Percentiles rank a stretch among this genome's conserved stretches.
phyloP scores from a whole-genome alignment of 768 basidiomycete species.

The Boletus pseudo-olivaceus region DNA sequence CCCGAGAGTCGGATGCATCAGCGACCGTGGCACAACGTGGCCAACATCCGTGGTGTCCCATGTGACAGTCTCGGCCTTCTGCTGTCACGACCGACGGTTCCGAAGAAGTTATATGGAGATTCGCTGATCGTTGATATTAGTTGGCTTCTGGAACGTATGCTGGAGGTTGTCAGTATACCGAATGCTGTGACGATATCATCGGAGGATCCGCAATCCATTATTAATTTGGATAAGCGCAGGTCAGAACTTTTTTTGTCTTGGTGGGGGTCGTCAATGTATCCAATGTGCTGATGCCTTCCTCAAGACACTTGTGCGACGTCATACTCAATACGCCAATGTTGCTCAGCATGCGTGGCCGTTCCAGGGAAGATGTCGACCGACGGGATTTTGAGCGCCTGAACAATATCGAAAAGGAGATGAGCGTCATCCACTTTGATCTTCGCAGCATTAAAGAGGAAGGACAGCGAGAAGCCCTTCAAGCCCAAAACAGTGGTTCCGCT shows the following conservation, averaged over 20 bases:
- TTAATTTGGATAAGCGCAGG: slow-evolving; percentile 85
- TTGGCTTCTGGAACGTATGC: slow-evolving; percentile 78
- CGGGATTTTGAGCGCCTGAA: slow-evolving; percentile 74
- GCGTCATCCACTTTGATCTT: slow-evolving; percentile 60
- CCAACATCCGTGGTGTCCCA: slow-evolving; percentile 53
- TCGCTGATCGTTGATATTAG: slow-evolving; percentile 71
- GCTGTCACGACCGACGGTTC: slow-evolving; percentile 48
- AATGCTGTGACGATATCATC: slow-evolving; percentile 58
- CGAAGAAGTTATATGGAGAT: slow-evolving; percentile 43
- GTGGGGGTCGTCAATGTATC: not conserved
- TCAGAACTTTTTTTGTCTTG: slow-evolving; percentile 28
- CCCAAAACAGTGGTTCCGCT: slow-evolving; percentile 38
- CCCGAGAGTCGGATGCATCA: slow-evolving; percentile 75
- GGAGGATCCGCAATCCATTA: slow-evolving; percentile 55
- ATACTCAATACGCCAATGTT: slow-evolving; percentile 52
- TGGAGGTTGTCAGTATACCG: slow-evolving; percentile 73
- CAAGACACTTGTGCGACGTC: slow-evolving; percentile 65
- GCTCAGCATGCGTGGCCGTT: slow-evolving; percentile 40
- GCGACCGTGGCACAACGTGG: slow-evolving; percentile 77
- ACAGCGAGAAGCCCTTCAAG: slow-evolving; percentile 54
- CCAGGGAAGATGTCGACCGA: slow-evolving; percentile 55
- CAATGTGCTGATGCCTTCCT: slow-evolving; percentile 14
- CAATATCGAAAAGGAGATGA: slow-evolving; percentile 69
- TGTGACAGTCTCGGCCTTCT: slow-evolving; percentile 61
- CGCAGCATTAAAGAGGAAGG: slow-evolving; percentile 77